A percentile compares a stretch with the other conserved stretches of the same genome.
phyloP scores from a whole-genome alignment of 2,329 filamentous ascomycete genomes.

The Paraconiothyrium sp. region DNA sequence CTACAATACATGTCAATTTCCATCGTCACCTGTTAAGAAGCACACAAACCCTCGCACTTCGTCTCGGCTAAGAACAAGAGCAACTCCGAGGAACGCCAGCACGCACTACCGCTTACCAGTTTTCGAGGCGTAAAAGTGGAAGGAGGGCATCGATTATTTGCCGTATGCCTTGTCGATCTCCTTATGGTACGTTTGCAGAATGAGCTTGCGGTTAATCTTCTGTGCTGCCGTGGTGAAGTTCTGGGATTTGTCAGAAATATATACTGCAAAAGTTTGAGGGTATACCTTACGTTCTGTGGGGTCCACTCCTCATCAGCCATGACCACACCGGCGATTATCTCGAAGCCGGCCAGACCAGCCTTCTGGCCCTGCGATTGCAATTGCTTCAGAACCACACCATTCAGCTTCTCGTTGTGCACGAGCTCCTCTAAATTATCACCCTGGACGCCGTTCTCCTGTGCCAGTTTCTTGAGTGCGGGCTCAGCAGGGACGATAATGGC shows the following conservation, averaged over 20 bases:
- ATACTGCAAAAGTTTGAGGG: neutral
- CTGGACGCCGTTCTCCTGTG: constrained; percentile 66
- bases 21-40: neutral
- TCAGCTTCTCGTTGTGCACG: constrained; percentile 72
- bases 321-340: constrained; percentile 79
- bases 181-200: constrained; percentile 62
- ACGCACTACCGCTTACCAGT: neutral
- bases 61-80: neutral
- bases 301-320: constrained; percentile 89
- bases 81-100: constrained; percentile 2
- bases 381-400: constrained; percentile 73
- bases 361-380: constrained; percentile 71
- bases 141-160: constrained; percentile 11
- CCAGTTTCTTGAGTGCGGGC: constrained; percentile 64
- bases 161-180: constrained; percentile 60
- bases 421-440: constrained; percentile 74
- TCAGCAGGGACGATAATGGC: constrained; percentile 78
- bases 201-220: constrained; percentile 62
- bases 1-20: constrained; percentile 13
- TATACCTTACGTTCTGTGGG: constrained; percentile 75
- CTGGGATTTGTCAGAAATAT: constrained; percentile 42
- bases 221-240: constrained; percentile 62
- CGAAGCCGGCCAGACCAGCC: constrained; percentile 74
- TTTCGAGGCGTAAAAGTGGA: neutral
- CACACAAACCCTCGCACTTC: neutral